Percentiles rank a stretch among this genome's conserved stretches.
These are phyloP conservation scores for Pseudohalonectria lignicola DNA, from an alignment of 2,329 filamentous ascomycete species.

Conservation along the genomic window DNA sequence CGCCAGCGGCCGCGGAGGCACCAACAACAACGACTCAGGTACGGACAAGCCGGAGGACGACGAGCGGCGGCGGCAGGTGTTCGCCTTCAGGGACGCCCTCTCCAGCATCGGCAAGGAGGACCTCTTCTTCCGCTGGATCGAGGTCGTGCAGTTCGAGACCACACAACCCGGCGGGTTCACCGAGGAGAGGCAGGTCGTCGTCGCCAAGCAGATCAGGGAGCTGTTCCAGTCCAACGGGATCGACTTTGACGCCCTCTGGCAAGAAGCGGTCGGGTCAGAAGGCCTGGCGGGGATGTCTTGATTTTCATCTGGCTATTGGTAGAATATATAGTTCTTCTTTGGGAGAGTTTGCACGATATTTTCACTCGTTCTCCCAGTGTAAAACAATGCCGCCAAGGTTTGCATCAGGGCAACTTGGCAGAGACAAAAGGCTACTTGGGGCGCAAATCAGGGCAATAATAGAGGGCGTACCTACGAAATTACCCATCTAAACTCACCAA, in stretches of 20 bases:
- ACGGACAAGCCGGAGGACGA: slow-evolving; percentile 38
- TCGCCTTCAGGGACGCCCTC: slow-evolving; percentile 69
- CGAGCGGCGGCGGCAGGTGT: slow-evolving; percentile 59
- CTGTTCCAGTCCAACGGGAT: slow-evolving; percentile 66
- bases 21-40: no score
- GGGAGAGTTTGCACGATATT: no score
- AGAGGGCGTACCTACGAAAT: no score
- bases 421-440: no score
- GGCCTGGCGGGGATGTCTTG: slow-evolving; percentile 15
- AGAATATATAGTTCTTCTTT: slow-evolving; percentile 8
- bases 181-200: slow-evolving; percentile 57
- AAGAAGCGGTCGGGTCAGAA: slow-evolving; percentile 42
- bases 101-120: slow-evolving; percentile 71
- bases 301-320: no score
- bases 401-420: no score
- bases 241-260: slow-evolving; percentile 76
- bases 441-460: no score
- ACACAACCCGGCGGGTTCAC: slow-evolving; percentile 70
- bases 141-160: slow-evolving; percentile 82
- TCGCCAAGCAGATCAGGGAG: slow-evolving; percentile 62
- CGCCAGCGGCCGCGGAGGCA: background rate
- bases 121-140: slow-evolving; percentile 86
- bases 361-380: no score
- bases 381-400: no score
- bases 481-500: no score